Evolutionary conservation across 257 asterid genomes (phyloP), one percentile per base, ranked within the genome.

Genomic region (Petunia secreta): DNA sequence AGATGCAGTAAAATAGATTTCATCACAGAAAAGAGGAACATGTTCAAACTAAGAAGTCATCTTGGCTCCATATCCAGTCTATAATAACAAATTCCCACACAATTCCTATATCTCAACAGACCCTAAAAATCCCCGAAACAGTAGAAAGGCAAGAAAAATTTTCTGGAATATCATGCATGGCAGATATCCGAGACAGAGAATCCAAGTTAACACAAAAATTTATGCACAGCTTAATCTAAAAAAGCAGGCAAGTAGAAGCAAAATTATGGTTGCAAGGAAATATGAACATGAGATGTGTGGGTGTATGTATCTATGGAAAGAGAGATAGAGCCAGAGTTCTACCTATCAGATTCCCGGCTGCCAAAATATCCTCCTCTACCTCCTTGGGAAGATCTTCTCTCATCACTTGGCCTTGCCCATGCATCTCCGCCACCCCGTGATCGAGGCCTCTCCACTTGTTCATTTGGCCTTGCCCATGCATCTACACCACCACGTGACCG

Each of bases 341-440:
- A 95, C 99, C 99, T 93, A 75, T 89, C 94, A 58, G 76, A 63
- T 48, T 94, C 98, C 84, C 98, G 91, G 89, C 75, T 86, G 81
- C 93, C 91, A 78, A 84, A 64, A 83, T 86, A 94, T 79, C 97
- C 98, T 90, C 97, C 93, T 39, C 98, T 95, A 74, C 93, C 93
- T 82, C 97, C 96, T 85, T 90, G 95, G 83, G 60, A 75, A 63
- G 81, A 80, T 85, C 99, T 90, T 84, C 94, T 88, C 71, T 90
- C 97, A 10, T 95, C 97, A 80, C 83, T 80, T 10, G 88, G 81
- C 82, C 90, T 85, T 50, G 84, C 25, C 75, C 84, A 76, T 13
- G 55, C 66, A 25, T 63, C 84, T 81, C 57, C 77, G 37, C 76
- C 75, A 34, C 82, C 75, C 57, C 60, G 82, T 79, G 59, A 69